Conservation (phyloP, 1,284 basidiomycete species). For the Flammula alnicola region DNA sequence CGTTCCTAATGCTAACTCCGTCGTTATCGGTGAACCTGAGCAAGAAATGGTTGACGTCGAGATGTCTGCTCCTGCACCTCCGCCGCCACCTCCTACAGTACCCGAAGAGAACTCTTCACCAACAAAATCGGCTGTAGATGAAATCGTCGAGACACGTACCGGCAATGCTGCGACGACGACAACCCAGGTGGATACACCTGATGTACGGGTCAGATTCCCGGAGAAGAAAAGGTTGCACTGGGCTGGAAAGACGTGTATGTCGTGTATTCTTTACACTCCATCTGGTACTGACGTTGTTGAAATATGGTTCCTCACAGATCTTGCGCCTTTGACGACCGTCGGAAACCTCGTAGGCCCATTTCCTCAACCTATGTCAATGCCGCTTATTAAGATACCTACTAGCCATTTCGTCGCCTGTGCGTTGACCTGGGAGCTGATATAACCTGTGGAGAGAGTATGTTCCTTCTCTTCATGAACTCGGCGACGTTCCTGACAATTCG, state of each 20-base stretch:
- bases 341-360: conserved; percentile 79
- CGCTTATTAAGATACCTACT: not conserved
- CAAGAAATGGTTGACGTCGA: conserved; percentile 32
- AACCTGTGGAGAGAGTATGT: conserved; percentile 89
- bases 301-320: too few relatives aligned
- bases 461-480: not conserved
- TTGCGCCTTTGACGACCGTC: conserved; percentile 94
- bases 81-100: not conserved
- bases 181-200: conserved; percentile 57
- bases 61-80: conserved; percentile 14
- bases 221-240: conserved; percentile 92
- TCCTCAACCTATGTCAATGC: not conserved
- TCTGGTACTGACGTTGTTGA: too few relatives aligned
- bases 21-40: conserved; percentile 41
- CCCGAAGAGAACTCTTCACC: not conserved
- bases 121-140: not conserved
- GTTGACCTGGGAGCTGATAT: conserved; percentile 90
- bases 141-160: conserved; percentile 37
- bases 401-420: conserved; percentile 95
- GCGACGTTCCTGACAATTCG: not conserved
- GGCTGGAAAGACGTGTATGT: conserved; percentile 85
- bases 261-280: too few relatives aligned
- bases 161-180: conserved; percentile 26
- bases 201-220: conserved; percentile 69
- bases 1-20: conserved; percentile 25